Conservation (phyloP, 169 alveolate species). For the Cryptosporidium parvum region DNA sequence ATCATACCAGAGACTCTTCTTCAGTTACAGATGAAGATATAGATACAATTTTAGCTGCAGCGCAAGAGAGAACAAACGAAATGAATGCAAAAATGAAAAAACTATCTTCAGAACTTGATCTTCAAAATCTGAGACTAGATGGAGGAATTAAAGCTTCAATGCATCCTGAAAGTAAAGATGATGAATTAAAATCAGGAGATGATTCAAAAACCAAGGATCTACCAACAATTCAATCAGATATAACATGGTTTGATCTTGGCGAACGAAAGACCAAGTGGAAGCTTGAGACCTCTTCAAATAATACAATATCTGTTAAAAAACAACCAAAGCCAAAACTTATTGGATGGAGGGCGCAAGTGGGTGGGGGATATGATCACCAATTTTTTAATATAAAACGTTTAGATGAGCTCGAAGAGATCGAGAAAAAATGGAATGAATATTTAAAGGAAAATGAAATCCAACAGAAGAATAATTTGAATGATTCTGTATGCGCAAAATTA, state of each 20-base stretch:
- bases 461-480: background rate
- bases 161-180: conserved; percentile 72
- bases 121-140: conserved; percentile 82
- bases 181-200: conserved; percentile 74
- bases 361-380: conserved; percentile 94
- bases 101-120: conserved; percentile 80
- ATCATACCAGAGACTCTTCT: conserved; percentile 85
- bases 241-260: conserved; percentile 85
- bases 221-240: conserved; percentile 58
- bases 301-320: conserved; percentile 79
- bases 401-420: conserved; percentile 86
- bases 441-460: conserved; percentile 68
- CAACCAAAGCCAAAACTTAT: conserved; percentile 81
- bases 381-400: conserved; percentile 86
- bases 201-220: conserved; percentile 70
- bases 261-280: conserved; percentile 88
- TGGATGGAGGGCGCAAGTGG: conserved; percentile 93
- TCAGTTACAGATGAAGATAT: conserved; percentile 89
- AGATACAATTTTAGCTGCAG: conserved; percentile 89
- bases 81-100: conserved; percentile 86
- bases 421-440: conserved; percentile 83
- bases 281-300: conserved; percentile 80
- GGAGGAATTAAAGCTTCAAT: conserved; percentile 83
- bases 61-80: conserved; percentile 89
- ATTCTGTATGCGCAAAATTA: background rate